A percentile compares a stretch with the other conserved stretches of the same genome.
Conservation (phyloP, 768 basidiomycete species). For the Boletus edulis region DNA sequence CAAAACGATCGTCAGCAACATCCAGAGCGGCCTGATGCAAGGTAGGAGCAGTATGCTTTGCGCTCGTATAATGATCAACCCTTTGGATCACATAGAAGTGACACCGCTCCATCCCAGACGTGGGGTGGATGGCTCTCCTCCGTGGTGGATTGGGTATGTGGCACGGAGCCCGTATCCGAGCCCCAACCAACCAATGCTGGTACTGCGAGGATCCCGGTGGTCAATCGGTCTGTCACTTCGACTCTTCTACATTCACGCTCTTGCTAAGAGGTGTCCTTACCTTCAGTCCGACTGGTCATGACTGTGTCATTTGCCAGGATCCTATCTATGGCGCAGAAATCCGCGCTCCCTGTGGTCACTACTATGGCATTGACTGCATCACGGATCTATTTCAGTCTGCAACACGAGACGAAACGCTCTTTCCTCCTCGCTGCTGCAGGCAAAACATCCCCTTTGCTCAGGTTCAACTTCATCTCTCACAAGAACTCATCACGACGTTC, state of each 20-base stretch:
- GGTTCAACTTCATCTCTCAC: conserved; percentile 26
- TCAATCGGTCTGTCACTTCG: conserved; percentile 16
- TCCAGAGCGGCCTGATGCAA: not conserved
- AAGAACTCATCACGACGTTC: conserved; percentile 18
- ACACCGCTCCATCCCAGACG: not conserved
- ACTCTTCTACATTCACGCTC: not conserved
- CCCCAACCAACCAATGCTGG: not conserved
- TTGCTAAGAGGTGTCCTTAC: not conserved
- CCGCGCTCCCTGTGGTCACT: conserved; percentile 34
- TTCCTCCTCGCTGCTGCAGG: conserved; percentile 40
- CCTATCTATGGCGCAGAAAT: conserved; percentile 27
- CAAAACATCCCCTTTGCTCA: conserved; percentile 27
- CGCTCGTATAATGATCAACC: not conserved
- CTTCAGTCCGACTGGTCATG: conserved; percentile 23
- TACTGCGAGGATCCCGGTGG: not conserved
- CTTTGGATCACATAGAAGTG: conserved; percentile 1
- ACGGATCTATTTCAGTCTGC: conserved; percentile 34
- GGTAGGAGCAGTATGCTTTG: conserved; percentile 7
- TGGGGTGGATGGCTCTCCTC: conserved; percentile 23
- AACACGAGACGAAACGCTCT: conserved; percentile 37
- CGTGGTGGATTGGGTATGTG: conserved; percentile 1
- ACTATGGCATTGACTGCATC: conserved; percentile 35
- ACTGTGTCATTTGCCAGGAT: conserved; percentile 37
- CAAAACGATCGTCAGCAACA: not conserved
- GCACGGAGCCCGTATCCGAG: not conserved